phyloP scores from a whole-genome alignment of 1,284 basidiomycete genomes.

The Takashimella tepidaria region DNA sequence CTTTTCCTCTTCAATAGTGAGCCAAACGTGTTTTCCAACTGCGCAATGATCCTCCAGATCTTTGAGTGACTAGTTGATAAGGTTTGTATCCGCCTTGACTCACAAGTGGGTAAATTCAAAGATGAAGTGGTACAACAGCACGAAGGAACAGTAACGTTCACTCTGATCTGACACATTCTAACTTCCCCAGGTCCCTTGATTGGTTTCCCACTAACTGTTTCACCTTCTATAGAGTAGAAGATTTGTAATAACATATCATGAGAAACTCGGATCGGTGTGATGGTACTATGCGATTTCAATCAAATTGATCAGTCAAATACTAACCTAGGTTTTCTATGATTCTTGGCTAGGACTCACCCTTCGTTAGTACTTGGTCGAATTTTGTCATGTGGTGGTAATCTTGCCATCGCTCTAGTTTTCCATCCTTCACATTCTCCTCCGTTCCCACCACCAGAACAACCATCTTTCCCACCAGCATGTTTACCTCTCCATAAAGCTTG shows the following conservation, averaged over 20 bases:
- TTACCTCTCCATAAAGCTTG: constrained; percentile 38
- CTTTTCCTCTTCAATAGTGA: no score
- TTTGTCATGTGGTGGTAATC: constrained; percentile 45
- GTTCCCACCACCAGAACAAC: not conserved
- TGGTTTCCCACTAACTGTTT: constrained; percentile 16
- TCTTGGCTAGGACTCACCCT: constrained; percentile 41
- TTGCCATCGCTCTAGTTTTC: constrained; percentile 32
- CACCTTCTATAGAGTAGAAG: constrained; percentile 45
- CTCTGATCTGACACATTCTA: constrained; percentile 38
- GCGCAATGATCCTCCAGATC: no score
- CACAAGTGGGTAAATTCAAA: constrained; percentile 37
- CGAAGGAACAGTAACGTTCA: constrained; percentile 39
- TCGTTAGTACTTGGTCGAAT: constrained; percentile 41
- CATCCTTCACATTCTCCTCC: constrained; percentile 24
- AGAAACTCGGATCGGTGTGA: constrained; percentile 42
- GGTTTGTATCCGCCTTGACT: no score
- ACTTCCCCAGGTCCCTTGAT: constrained; percentile 41
- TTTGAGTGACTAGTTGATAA: no score
- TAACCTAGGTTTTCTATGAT: no score
- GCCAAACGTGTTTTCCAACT: no score
- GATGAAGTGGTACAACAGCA: constrained; percentile 32
- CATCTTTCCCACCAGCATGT: constrained; percentile 22
- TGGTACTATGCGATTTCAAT: constrained; percentile 16
- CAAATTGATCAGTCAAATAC: no score
- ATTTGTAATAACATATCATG: constrained; percentile 42